A percentile compares a stretch with the other conserved stretches of the same genome.
Evolutionary conservation across 2,329 filamentous ascomycete species (phyloP).

Genomic region (Stagonosporopsis rhizophila): DNA sequence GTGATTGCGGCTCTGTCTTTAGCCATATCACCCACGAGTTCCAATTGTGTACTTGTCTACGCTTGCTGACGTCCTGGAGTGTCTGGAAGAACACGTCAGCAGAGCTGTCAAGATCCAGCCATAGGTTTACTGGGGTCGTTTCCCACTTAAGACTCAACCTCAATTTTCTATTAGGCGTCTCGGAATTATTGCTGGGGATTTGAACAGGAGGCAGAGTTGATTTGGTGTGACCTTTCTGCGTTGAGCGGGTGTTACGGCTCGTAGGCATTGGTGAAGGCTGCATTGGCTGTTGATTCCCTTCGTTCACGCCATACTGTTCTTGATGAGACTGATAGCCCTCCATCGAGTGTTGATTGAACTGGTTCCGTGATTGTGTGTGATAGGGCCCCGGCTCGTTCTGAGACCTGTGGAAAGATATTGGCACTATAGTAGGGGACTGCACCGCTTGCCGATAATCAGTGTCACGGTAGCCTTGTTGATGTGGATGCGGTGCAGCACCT

Average conservation of each 20-base stretch:
- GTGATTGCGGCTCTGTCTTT: neutral
- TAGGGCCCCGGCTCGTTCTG: neutral
- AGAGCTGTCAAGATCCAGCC: neutral
- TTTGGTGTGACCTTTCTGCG: neutral
- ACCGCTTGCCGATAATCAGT: neutral
- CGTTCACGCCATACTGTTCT: neutral
- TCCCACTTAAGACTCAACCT: slow-evolving; percentile 2
- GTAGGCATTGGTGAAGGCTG: neutral
- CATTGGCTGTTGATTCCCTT: neutral
- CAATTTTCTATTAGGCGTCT: neutral
- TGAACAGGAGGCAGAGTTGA: neutral
- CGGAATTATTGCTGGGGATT: neutral
- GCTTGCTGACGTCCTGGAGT: neutral
- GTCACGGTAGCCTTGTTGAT: slow-evolving; percentile 1
- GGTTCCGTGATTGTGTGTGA: neutral
- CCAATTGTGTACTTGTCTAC: slow-evolving; percentile 1
- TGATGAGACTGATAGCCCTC: neutral
- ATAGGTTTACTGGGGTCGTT: neutral
- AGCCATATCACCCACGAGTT: neutral
- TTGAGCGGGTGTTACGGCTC: neutral
- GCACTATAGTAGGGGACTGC: neutral
- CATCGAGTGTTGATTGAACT: neutral
- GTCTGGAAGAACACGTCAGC: neutral
- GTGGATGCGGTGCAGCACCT: neutral
- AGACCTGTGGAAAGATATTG: neutral